Conservation (phyloP, 805 yeast genomes). For the Candida glaebosa region DNA sequence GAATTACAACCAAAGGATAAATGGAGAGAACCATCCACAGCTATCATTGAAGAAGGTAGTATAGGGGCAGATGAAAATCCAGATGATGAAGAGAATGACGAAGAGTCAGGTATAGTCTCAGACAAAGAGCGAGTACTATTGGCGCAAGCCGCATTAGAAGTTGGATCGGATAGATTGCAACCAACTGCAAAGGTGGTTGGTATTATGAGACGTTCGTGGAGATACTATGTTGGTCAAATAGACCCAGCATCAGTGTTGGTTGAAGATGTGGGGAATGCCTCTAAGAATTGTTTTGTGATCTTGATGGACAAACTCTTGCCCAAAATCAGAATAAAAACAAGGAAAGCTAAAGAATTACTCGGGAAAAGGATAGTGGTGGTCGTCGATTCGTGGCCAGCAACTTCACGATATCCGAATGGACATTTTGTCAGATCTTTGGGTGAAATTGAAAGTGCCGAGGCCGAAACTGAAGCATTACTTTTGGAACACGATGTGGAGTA, state of each 20-base stretch:
- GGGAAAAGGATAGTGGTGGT: conserved; percentile 91
- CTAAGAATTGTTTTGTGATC: conserved; percentile 76
- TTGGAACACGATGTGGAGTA: conserved; percentile 96
- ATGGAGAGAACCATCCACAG: conserved; percentile 84
- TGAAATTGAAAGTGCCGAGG: conserved; percentile 84
- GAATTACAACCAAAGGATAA: conserved; percentile 80
- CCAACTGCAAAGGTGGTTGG: conserved; percentile 97
- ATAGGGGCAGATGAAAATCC: conserved; percentile 59
- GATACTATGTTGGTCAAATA: conserved; percentile 92
- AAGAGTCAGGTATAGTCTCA: conserved; percentile 36
- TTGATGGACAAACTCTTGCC: conserved; percentile 91
- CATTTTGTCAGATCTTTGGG: conserved; percentile 91
- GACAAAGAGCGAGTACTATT: conserved; percentile 70
- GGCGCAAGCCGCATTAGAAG: conserved; percentile 71
- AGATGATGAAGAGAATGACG: conserved; percentile 48
- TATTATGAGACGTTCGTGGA: conserved; percentile 86
- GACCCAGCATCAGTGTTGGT: conserved; percentile 65
- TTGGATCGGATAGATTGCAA: conserved; percentile 59
- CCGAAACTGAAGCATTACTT: conserved; percentile 92
- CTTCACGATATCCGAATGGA: conserved; percentile 86
- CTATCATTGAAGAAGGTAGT: conserved; percentile 72
- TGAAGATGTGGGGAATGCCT: conserved; percentile 57
- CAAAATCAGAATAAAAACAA: conserved; percentile 77
- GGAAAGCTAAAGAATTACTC: conserved; percentile 77
- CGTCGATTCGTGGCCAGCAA: conserved; percentile 87